Base-by-base conservation (phyloP, 2,329 filamentous ascomycete genomes). In the Penicillium sp. region DNA sequence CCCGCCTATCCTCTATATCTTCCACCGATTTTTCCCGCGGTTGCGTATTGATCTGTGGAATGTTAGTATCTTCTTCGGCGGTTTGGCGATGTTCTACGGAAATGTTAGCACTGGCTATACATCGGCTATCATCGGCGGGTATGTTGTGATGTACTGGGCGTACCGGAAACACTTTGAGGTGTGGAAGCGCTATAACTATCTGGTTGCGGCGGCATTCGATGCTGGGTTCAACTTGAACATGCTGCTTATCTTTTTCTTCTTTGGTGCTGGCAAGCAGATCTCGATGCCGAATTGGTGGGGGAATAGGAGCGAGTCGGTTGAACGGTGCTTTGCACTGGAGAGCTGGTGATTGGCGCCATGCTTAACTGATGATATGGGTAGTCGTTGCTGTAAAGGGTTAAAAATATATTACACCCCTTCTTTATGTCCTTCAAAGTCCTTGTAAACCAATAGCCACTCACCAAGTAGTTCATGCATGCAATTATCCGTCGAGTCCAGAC, bases 201-300 rank as follows among this genome's bases (percentile, higher is more conserved):
- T 88, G 37, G 72, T 88, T 17, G 86, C 85, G 0, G 86, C 86
- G 1, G 86, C 86, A 0, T 85, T 88, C 66, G 86, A 88, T 71
- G 85, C 86, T 0, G 86, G 85, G 0, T 88, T 86, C 70, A 88
- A 88, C 70, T 76, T 88, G 22, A 86, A 87, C 64, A 81, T 88
- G 81, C 66, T 89, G 62, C 75, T 88, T 19, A 83, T 87, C n/a
- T 88, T 88, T 71, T 70, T 88, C 61, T 84, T 83, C 63, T 86
- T 88, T 66, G 83, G 85, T 1, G 82, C 83, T 7, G 85, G 81
- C 0, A 87, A 84, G 76, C 78, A 85, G 35, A 75, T 87, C 8
- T 78, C 74, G 17, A 88, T 88, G 86, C 85, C 85, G n/a, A 71
- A 85, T 63, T 88, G 86, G 86, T 88, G 86, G 85, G 86, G 86